Percentiles rank a stretch among this genome's conserved stretches.
Evolutionary conservation across 2,329 filamentous ascomycete genomes (phyloP).

Genomic region (Penicillium oxalicum): DNA sequence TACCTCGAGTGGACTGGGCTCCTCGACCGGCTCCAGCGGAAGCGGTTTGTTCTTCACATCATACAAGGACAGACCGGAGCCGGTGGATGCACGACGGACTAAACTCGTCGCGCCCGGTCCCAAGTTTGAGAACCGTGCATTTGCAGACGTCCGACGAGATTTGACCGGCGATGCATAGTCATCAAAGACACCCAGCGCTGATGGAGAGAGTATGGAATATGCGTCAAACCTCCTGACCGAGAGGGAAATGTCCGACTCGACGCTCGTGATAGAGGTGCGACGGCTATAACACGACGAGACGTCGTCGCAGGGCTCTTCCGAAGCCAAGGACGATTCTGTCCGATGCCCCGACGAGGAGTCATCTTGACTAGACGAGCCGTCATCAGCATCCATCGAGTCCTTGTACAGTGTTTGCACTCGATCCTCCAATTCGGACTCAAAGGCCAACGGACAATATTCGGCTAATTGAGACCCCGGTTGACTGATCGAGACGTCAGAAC

Average conservation of each 20-base stretch:
- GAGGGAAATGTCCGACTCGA: conserved; percentile 21
- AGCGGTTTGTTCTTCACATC: conserved; percentile 38
- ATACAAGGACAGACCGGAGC: conserved; percentile 18
- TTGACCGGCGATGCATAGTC: conserved; percentile 12
- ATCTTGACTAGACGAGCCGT: neutral
- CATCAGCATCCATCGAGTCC: neutral
- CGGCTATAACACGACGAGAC: conserved; percentile 35
- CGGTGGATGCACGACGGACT: conserved; percentile 8
- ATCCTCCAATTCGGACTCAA: conserved; percentile 13
- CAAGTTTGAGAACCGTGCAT: neutral
- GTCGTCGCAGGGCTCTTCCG: conserved; percentile 23
- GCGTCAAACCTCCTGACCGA: conserved; percentile 5
- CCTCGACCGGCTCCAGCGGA: conserved; percentile 32
- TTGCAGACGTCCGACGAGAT: neutral
- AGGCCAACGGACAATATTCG: neutral
- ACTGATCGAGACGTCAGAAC: neutral
- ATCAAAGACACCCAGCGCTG: conserved; percentile 31
- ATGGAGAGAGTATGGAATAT: conserved; percentile 24
- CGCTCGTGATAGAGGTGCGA: conserved; percentile 30
- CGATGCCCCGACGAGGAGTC: neutral
- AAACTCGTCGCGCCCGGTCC: neutral
- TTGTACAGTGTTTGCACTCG: conserved; percentile 16
- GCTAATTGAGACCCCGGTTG: conserved; percentile 7
- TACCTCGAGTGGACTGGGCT: conserved; percentile 25
- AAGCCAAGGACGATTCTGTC: conserved; percentile 19